These are phyloP conservation scores for Gossypium schwendimanii DNA, from an alignment of 441 rosid species.

Conservation along the genomic window DNA sequence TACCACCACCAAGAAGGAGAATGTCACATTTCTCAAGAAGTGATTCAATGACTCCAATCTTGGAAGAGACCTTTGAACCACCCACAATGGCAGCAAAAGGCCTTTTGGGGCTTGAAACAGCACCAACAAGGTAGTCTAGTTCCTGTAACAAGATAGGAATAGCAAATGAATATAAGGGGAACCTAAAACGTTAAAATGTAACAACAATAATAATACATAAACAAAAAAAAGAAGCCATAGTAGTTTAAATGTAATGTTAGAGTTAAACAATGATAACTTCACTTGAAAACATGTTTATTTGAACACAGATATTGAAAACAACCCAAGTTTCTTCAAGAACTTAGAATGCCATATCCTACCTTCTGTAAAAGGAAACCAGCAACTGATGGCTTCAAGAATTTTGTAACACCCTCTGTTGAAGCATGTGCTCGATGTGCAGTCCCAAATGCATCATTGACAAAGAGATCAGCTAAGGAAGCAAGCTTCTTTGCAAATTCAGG, in stretches of 20 bases:
- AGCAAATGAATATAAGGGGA: neutral
- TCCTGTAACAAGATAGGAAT: conserved; percentile 36
- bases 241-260: neutral
- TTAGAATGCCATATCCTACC: conserved; percentile 29
- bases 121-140: conserved; percentile 86
- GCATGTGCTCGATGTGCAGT: conserved; percentile 96
- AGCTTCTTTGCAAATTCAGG: conserved; percentile 92
- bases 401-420: conserved; percentile 88
- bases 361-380: conserved; percentile 93
- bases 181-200: neutral
- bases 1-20: conserved; percentile 85
- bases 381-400: conserved; percentile 86
- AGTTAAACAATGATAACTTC: neutral
- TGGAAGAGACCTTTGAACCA: conserved; percentile 88
- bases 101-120: conserved; percentile 75
- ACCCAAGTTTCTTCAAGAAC: neutral
- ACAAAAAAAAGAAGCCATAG: neutral
- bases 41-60: conserved; percentile 84
- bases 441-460: conserved; percentile 90
- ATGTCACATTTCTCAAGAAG: conserved; percentile 78
- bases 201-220: neutral
- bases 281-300: neutral
- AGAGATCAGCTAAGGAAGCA: conserved; percentile 77
- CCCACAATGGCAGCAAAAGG: conserved; percentile 92
- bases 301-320: neutral